Evolutionary conservation across 768 basidiomycete genomes (phyloP), one percentile per base, ranked within the genome.

Genomic region (button mushroom (Agaricus bisporus)): DNA sequence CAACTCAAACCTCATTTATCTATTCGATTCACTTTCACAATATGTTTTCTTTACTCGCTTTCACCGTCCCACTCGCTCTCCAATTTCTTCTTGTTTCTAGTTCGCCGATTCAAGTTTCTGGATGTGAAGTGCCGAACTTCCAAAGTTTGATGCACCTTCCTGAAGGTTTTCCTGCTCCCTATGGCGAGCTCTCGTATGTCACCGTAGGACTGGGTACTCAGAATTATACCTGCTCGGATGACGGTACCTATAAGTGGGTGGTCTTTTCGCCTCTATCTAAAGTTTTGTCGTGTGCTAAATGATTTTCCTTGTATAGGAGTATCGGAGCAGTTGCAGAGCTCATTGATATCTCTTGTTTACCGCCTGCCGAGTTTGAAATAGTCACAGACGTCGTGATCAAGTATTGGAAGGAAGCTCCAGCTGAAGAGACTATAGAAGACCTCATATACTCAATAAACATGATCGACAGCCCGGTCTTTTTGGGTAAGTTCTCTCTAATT

Each of bases 311-410:
- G 22, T 22, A 22, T 59, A 81, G 79, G 15, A 71, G 69, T 56
- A 61, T 70, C 42, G 81, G 81, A 10, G 77, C 78, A 41, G 57
- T 77, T n/a, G 75, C 72, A 4, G 76, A 80, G 58, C 64, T 83
- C 5, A 78, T 79, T 63, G 83, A 84, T 59, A 69, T 74, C 35
- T 80, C 80, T 0, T 81, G 81, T 65, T 53, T 80, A 26, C 49
- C 63, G 60, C 17, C 67, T 14, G 43, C 58, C 12, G 8, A 8
- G 8, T 75, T 69, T 54, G 39, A 61, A 25, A 36, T 41, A 18
- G 54, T 69, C 35, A 65, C 67, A 5, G 64, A 70, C 18, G 28
- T 58, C 7, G 65, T 59, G 2, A 57, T 58, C 49, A 54, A 49
- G 4, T 53, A 58, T 17, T 64, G 60, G 61, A 35, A 59, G 41